Percentiles rank a stretch among this genome's conserved stretches.
These are phyloP conservation scores for Oropetium thomaeum DNA, from an alignment of 176 grass and related monocot genomes.

Conservation along the genomic window DNA sequence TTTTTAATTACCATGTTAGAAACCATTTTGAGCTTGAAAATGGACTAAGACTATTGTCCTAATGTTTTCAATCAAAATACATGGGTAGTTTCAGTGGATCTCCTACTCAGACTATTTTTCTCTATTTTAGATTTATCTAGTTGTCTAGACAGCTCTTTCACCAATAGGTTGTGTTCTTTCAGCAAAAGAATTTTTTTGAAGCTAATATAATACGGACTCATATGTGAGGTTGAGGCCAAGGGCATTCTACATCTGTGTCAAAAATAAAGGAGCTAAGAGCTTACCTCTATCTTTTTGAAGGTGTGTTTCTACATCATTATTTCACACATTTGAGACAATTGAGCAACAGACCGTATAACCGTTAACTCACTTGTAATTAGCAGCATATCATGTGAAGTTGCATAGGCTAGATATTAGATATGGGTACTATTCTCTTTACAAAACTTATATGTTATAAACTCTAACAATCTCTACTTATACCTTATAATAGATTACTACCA, in stretches of 20 bases:
- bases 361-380: neutral
- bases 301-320: neutral
- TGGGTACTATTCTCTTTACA: neutral
- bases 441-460: neutral
- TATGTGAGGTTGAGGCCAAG: neutral
- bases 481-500: neutral
- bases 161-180: neutral
- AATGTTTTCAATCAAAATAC: neutral
- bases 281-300: neutral
- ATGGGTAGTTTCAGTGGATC: neutral
- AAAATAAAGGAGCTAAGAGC: constrained; percentile 4
- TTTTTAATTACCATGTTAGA: neutral
- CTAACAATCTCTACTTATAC: neutral
- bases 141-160: constrained; percentile 5
- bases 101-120: constrained; percentile 3
- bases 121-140: neutral
- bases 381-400: neutral
- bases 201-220: neutral
- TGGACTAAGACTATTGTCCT: neutral
- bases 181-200: neutral
- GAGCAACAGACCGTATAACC: neutral
- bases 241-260: neutral
- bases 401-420: neutral
- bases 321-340: neutral
- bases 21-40: neutral